A percentile compares a stretch with the other conserved stretches of the same genome.
These are phyloP conservation scores for Diaporthe nobilis DNA, from an alignment of 2,329 filamentous ascomycete species.

Conservation along the genomic window DNA sequence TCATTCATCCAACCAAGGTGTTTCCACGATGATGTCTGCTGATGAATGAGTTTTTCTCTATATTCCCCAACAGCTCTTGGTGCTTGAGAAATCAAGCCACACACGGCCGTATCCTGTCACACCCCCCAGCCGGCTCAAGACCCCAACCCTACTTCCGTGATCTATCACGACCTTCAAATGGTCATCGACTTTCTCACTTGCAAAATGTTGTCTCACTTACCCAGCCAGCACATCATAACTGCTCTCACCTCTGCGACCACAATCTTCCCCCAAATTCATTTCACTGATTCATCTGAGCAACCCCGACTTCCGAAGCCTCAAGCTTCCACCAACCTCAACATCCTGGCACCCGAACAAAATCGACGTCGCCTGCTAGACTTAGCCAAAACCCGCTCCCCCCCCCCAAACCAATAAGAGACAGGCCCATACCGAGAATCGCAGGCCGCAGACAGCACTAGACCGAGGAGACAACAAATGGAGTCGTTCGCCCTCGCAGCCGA, in stretches of 20 bases:
- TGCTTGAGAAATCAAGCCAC: neutral
- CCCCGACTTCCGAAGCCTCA: neutral
- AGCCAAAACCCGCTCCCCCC: neutral
- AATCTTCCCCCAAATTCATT: neutral
- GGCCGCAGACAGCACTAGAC: neutral
- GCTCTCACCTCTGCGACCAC: no score
- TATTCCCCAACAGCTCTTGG: neutral
- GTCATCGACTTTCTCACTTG: neutral
- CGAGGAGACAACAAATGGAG: slow-evolving; percentile 47
- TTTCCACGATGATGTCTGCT: neutral
- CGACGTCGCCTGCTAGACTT: neutral
- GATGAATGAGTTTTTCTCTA: neutral
- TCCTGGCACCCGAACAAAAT: neutral
- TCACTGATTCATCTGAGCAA: neutral
- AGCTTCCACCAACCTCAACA: neutral
- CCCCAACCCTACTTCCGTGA: slow-evolving; percentile 8
- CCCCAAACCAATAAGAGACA: neutral
- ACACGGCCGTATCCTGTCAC: neutral
- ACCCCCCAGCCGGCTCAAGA: neutral
- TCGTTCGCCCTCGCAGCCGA: slow-evolving; percentile 52
- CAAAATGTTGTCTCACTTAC: neutral
- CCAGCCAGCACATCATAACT: neutral
- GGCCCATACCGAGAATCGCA: neutral
- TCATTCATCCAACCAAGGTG: neutral
- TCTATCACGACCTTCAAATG: neutral